Percentiles rank a stretch among this genome's conserved stretches.
Conservation (phyloP, 2,329 filamentous ascomycete genomes). For the Pseudocercospora vitis region DNA sequence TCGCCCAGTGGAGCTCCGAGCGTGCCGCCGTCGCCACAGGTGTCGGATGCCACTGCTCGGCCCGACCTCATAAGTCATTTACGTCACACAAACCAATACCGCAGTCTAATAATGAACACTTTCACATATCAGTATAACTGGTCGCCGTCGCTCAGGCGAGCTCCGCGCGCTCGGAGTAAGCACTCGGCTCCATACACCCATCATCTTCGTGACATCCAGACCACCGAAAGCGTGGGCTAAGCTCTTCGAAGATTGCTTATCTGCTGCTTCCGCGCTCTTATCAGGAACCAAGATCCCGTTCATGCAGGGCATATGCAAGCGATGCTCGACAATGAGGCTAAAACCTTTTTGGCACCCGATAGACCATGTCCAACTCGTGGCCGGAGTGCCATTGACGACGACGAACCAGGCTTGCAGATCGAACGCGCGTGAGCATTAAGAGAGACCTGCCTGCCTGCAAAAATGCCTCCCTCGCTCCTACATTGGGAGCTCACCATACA, state of each 20-base stretch:
- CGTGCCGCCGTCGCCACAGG: too few species aligned
- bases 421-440: neutral
- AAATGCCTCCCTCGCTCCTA: neutral
- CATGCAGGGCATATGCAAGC: neutral
- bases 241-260: neutral
- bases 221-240: neutral
- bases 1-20: too few species aligned
- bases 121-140: too few species aligned
- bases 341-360: neutral
- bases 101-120: too few species aligned
- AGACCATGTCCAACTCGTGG: conserved; percentile 1
- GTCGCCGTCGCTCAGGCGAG: too few species aligned
- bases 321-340: neutral
- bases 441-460: neutral
- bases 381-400: neutral
- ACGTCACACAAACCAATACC: too few species aligned
- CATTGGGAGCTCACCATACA: neutral
- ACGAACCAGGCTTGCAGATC: conserved; percentile 1
- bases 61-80: too few species aligned
- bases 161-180: neutral
- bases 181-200: neutral
- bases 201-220: neutral
- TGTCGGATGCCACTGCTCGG: too few species aligned
- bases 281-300: conserved; percentile 1
- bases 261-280: neutral